Evolutionary conservation across 2,329 filamentous ascomycete genomes (phyloP).

Genomic region (Apiospora saccharicola): DNA sequence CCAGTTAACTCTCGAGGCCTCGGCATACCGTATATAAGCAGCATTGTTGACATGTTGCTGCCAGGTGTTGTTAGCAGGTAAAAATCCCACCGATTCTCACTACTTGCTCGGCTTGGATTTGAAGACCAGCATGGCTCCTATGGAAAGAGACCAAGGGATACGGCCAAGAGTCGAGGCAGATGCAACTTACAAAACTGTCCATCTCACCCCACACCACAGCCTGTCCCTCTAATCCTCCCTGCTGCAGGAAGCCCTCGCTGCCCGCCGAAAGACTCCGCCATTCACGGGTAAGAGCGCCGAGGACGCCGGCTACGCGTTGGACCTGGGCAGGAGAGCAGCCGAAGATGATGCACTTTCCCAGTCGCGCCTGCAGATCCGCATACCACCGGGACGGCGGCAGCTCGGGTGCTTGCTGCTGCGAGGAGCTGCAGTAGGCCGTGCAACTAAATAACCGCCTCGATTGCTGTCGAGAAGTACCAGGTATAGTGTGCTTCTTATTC

Average conservation of each 20-base stretch:
- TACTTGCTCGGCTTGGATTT: neutral
- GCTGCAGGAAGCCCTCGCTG: slow-evolving; percentile 39
- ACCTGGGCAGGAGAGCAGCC: slow-evolving; percentile 69
- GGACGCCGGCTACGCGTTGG: slow-evolving; percentile 63
- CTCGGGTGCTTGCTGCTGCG: neutral
- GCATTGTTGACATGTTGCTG: slow-evolving; percentile 87
- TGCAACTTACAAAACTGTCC: slow-evolving; percentile 60
- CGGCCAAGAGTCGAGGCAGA: slow-evolving; percentile 9
- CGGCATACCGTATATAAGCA: slow-evolving; percentile 82
- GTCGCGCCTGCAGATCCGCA: slow-evolving; percentile 68
- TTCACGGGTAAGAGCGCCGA: slow-evolving; percentile 65
- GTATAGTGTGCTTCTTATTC: neutral
- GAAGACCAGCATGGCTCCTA: neutral
- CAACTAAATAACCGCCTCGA: neutral
- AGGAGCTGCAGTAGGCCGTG: neutral
- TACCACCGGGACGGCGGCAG: slow-evolving; percentile 67
- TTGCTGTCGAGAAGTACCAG: neutral
- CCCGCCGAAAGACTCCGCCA: slow-evolving; percentile 62
- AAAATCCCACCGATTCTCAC: rapidly evolving
- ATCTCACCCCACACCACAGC: slow-evolving; percentile 69
- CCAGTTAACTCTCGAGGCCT: slow-evolving; percentile 83
- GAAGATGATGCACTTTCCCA: slow-evolving; percentile 80
- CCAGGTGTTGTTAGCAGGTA: neutral
- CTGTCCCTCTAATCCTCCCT: slow-evolving; percentile 36
- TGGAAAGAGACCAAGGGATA: neutral